Conservation (phyloP, 768 basidiomycete species). For the Lepiota venenata region DNA sequence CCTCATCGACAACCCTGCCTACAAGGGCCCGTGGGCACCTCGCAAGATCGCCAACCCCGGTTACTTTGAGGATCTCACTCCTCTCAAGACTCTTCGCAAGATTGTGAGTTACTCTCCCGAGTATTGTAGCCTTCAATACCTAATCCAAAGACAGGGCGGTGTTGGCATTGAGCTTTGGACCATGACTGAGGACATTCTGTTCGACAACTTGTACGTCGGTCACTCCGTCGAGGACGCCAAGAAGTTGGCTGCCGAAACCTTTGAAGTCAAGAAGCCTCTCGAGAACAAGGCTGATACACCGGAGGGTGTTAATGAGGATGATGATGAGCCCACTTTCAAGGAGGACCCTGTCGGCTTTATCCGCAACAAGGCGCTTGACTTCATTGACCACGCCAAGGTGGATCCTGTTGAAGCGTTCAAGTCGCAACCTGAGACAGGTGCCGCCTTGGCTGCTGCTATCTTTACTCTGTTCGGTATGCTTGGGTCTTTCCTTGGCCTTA, state of each 20-base stretch:
- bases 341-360: conserved; percentile 79
- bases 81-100: conserved; percentile 79
- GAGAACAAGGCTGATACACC: conserved; percentile 66
- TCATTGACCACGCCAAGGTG: conserved; percentile 72
- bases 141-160: conserved; percentile 56
- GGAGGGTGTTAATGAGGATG: conserved; percentile 45
- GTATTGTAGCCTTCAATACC: background rate
- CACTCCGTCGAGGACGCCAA: conserved; percentile 87
- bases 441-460: conserved; percentile 65
- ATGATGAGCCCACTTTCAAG: conserved; percentile 50
- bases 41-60: conserved; percentile 87
- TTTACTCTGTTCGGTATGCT: conserved; percentile 86
- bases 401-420: conserved; percentile 84
- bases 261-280: conserved; percentile 81
- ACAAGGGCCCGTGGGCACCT: conserved; percentile 94
- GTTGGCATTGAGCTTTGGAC: conserved; percentile 99
- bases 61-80: conserved; percentile 85
- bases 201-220: conserved; percentile 92
- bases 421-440: conserved; percentile 85
- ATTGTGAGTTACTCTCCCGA: conserved; percentile 53
- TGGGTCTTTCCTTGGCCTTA: conserved; percentile 72
- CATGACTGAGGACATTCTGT: conserved; percentile 95
- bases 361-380: conserved; percentile 72
- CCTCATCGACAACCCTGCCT: conserved; percentile 93
- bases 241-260: conserved; percentile 82